Base-by-base conservation (phyloP, 2,329 filamentous ascomycete species). In the Hypoxylon sp. region DNA sequence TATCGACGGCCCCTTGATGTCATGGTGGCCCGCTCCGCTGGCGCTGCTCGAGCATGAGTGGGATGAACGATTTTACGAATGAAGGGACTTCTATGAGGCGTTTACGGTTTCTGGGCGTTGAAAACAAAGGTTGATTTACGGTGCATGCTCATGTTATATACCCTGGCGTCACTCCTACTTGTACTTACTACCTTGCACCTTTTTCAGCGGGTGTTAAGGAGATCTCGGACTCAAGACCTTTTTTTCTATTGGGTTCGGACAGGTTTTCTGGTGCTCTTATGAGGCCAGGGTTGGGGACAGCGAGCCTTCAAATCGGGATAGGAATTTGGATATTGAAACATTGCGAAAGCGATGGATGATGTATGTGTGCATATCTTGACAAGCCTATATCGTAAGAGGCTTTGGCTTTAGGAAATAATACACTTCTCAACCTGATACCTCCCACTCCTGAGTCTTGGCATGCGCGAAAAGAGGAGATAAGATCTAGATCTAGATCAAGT, bases 1-100 rank as follows among this genome's bases (percentile, higher is more conserved):
- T n/a, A 60, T 66, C 27, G 47, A 54, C 4, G 64, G 64, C 0
- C 38, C 54, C 2, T 7, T 65, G 13, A 66, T 30, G 35, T 20
- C 4, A 31, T 16, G 9, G 15, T 66, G 64, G 64, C 64, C 64
- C 9, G 30, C 48, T 29, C 46, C 55, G 5, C 7, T 57, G 3
- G 50, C 59, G 6, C 27, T 57, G 11, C 12, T 61, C 17, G 55
- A 60, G 30, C 47, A 63, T 17, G 58, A 66, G 12, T 68, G 66
- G 66, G 57, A 57, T 15, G 66, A 67, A 35, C 37, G 52, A n/a
- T 68, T 67, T 46, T 68, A 67, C 56, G 66, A 68, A 51, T 68
- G 29, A 62, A 38, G 5, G 19, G 30, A 23, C 7, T 20, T 7
- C 2, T 12, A 26, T 16, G 13, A 29, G 37, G 31, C 16, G 30